Base-by-base conservation (phyloP, 225 moss, liverwort and hornwort species). In the Takakia lepidozioides region DNA sequence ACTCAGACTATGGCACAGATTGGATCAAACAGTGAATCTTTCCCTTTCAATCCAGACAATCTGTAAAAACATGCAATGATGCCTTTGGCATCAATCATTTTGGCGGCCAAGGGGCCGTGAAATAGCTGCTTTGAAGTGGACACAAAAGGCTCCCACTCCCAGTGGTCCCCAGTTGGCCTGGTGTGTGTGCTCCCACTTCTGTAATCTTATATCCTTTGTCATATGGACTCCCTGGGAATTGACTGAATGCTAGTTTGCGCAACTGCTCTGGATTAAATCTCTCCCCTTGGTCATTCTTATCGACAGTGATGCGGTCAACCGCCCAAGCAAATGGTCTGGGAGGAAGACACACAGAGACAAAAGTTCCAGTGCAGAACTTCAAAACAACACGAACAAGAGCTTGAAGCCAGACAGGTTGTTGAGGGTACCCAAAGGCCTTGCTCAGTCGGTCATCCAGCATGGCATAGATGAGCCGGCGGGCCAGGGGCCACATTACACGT, bases 151-250 rank as follows among this genome's bases (percentile, higher is more conserved):
- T 47, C 1, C 76, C 71, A 6, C 22, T 29, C 19, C 27, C 61
- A 0, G 17, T 25, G 0, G 30, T 8, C n/a, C 67, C 71, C 32
- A 71, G 8, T 0, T 27, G 22, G 0, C 67, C 67, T 1, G 59
- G 43, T 7, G 48, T 56, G 8, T 44, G 62, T 0, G 10, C 15
- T 2, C 76, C 76, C 8, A 71, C 23, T 43, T 71, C 54, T n/a
- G 38, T 14, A 29, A 76, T 41, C 48, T 60, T 76, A 58, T 67
- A 71, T 16, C 77, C 76, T 16, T 64, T n/a, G 10, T 67, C 63
- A 37, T 72, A 77, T 4, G 15, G 27, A n/a, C 29, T 14, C 2
- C 60, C 60, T 13, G 21, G 14, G 17, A 24, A 57, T 15, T 56
- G 54, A 9, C 72, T 23, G 14, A 68, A 63, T 13, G 18, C 8